Percentiles rank a stretch among this genome's conserved stretches.
Conservation (phyloP, 75 land plant species). For the Pinus taeda region DNA sequence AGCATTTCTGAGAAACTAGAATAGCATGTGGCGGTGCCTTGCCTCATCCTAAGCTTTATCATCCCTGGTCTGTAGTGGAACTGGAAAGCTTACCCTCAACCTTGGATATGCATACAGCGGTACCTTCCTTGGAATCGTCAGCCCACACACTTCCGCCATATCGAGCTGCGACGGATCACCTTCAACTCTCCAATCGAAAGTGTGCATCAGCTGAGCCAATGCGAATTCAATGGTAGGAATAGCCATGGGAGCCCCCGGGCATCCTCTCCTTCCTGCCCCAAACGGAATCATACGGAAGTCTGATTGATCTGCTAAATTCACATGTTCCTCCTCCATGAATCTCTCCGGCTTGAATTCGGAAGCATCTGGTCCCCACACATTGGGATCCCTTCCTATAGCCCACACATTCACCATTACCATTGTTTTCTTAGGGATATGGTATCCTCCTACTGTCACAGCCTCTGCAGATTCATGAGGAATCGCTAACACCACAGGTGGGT, state of each 20-base stretch:
- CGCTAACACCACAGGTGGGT: constrained; percentile 9
- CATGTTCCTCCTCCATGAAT: background rate
- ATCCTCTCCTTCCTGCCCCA: constrained; percentile 19
- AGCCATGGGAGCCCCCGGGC: constrained; percentile 20
- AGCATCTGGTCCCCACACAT: background rate
- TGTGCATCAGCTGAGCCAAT: constrained; percentile 17
- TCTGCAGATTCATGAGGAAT: constrained; percentile 3
- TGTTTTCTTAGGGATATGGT: constrained; percentile 1
- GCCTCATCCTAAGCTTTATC: too few species aligned
- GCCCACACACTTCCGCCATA: too few species aligned
- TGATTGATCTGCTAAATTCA: background rate
- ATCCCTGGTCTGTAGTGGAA: too few species aligned
- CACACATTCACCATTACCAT: constrained; percentile 8
- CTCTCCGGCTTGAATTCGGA: background rate
- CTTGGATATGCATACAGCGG: too few species aligned
- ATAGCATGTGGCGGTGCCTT: too few species aligned
- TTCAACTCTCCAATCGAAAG: constrained; percentile 13
- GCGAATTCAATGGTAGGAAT: background rate
- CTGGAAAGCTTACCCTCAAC: too few species aligned
- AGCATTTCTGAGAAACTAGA: too few species aligned
- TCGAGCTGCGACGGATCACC: too few species aligned
- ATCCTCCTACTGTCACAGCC: background rate
- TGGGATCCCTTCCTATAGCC: constrained; percentile 10
- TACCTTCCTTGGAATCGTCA: too few species aligned
- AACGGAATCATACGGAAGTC: constrained; percentile 25